Conservation (phyloP, 2,329 filamentous ascomycete genomes). For the Lecanicillium sp. region DNA sequence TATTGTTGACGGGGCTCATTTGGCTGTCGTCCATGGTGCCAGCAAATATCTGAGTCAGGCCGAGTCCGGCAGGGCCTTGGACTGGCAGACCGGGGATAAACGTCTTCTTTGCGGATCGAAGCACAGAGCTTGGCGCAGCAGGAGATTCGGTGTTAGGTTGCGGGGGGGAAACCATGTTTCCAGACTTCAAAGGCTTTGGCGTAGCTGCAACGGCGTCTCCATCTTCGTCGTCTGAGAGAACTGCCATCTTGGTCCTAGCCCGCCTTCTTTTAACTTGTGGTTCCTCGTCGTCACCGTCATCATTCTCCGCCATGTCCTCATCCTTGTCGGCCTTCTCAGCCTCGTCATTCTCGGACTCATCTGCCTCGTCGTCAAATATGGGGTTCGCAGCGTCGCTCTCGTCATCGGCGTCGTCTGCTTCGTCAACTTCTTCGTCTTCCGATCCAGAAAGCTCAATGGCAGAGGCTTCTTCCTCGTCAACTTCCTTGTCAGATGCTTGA, state of each 20-base stretch:
- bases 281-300: slow-evolving; percentile 26
- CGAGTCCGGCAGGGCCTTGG: slow-evolving; percentile 54
- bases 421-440: slow-evolving; percentile 23
- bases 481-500: slow-evolving; percentile 32
- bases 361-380: slow-evolving; percentile 33
- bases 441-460: slow-evolving; percentile 28
- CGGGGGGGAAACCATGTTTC: slow-evolving; percentile 32
- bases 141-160: slow-evolving; percentile 39
- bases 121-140: slow-evolving; percentile 52
- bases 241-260: slow-evolving; percentile 39
- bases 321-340: slow-evolving; percentile 14
- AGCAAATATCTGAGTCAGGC: slow-evolving; percentile 83
- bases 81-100: slow-evolving; percentile 64
- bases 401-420: slow-evolving; percentile 26
- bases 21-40: slow-evolving; percentile 73
- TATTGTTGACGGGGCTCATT: slow-evolving; percentile 14
- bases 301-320: slow-evolving; percentile 30
- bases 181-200: slow-evolving; percentile 35
- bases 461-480: slow-evolving; percentile 21
- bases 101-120: slow-evolving; percentile 61
- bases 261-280: slow-evolving; percentile 35
- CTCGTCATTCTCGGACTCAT: slow-evolving; percentile 16
- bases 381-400: slow-evolving; percentile 25
- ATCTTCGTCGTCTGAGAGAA: slow-evolving; percentile 62
- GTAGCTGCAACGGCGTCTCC: slow-evolving; percentile 38